Conservation (phyloP, 768 basidiomycete genomes). For the Phanerochaete carnosa region DNA sequence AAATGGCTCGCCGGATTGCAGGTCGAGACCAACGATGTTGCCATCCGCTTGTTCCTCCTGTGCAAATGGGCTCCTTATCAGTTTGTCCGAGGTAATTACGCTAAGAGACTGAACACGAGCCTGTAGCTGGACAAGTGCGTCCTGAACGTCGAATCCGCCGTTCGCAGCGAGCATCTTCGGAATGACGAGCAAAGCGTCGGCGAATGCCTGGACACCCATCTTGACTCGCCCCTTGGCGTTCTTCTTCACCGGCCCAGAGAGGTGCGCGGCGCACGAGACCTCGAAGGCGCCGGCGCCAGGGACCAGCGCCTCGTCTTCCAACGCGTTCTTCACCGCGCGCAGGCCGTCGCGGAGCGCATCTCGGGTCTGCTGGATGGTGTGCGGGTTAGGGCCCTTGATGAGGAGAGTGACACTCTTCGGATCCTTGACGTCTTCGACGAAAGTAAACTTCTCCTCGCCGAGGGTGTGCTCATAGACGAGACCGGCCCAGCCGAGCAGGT, state of each 20-base stretch:
- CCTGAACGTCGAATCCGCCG: conserved; percentile 96
- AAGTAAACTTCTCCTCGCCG: conserved; percentile 98
- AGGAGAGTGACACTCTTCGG: conserved; percentile 95
- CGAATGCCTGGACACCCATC: conserved; percentile 96
- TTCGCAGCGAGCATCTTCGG: conserved; percentile 97
- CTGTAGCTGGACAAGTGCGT: conserved; percentile 88
- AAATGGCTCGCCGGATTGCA: conserved; percentile 92
- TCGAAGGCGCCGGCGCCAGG: conserved; percentile 99
- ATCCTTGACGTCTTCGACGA: conserved; percentile 93
- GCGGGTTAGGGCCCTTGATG: conserved; percentile 96
- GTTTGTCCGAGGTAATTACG: conserved; percentile 5
- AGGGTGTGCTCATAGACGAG: conserved; percentile 98
- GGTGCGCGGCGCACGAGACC: conserved; percentile 83
- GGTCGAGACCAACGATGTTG: conserved; percentile 87
- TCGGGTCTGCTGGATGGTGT: conserved; percentile 95
- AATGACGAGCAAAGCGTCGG: conserved; percentile 90
- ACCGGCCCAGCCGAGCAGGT: conserved; percentile 94
- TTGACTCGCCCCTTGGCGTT: conserved; percentile 90
- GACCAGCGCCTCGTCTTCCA: conserved; percentile 85
- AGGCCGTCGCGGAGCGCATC: conserved; percentile 98
- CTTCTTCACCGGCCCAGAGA: conserved; percentile 77
- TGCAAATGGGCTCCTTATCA: conserved; percentile 9
- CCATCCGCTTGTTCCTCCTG: conserved; percentile 94
- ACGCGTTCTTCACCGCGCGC: conserved; percentile 92
- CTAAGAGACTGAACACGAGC: conserved; percentile 35